Conservation (phyloP, 495 filamentous ascomycete genomes). For the Thermothielavioides terrestris region DNA sequence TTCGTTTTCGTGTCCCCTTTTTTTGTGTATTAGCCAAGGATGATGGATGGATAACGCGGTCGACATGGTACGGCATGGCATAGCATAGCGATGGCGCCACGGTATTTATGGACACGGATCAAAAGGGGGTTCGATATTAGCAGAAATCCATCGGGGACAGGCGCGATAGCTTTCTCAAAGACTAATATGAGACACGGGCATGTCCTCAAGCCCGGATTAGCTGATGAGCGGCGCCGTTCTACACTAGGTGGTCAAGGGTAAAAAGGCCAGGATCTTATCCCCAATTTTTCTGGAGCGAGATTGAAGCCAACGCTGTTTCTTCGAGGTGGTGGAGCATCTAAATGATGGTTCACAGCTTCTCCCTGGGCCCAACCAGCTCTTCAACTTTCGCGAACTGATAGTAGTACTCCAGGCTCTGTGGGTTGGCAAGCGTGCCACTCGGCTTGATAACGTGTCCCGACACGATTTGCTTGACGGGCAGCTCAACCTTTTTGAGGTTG, state of each 20-base stretch:
- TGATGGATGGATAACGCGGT: slow-evolving; percentile 2
- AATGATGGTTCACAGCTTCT: slow-evolving; percentile 22
- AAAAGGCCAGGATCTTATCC: too few species aligned
- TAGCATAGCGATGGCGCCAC: slow-evolving; percentile 15
- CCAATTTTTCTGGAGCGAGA: too few species aligned
- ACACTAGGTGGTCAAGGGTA: too few species aligned
- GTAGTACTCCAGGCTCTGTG: slow-evolving; percentile 64
- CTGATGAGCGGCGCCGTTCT: too few species aligned
- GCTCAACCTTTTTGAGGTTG: slow-evolving; percentile 77
- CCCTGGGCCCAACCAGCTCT: slow-evolving; percentile 39
- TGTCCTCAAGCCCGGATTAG: too few species aligned
- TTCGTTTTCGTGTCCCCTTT: neutral
- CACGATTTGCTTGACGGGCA: slow-evolving; percentile 79
- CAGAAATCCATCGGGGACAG: neutral
- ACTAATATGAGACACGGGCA: too few species aligned
- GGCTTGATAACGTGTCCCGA: slow-evolving; percentile 66
- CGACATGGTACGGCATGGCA: slow-evolving; percentile 6
- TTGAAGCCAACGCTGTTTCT: too few species aligned
- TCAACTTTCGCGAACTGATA: slow-evolving; percentile 76
- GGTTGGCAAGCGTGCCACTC: slow-evolving; percentile 69
- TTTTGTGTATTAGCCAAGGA: slow-evolving; percentile 1
- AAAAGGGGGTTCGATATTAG: neutral
- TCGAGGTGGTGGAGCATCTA: too few species aligned
- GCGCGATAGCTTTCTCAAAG: too few species aligned
- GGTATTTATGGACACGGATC: slow-evolving; percentile 2